Evolutionary conservation across 2,329 filamentous ascomycete species (phyloP), one percentile per base, ranked within the genome.

Genomic region (Fusarium drepaniforme): DNA sequence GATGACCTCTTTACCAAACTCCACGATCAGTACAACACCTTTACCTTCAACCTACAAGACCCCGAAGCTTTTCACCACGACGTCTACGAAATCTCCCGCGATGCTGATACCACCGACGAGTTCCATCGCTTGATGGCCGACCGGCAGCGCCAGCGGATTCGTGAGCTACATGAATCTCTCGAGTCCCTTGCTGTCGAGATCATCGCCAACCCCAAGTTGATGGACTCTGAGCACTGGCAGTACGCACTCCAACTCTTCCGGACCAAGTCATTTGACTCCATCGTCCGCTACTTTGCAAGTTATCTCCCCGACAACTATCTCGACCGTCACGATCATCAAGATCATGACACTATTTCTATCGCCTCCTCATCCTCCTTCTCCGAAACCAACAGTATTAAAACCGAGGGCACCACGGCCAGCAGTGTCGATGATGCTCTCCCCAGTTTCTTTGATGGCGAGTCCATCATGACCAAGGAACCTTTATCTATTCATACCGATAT

Each of bases 11-110:
- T 87, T 79, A 88, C 87, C 64, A 88, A 86, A 63, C 86, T 91
- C 15, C 88, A 91, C 77, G 87, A 90, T 74, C 86, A 88, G 79
- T 91, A 90, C 83, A 91, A 91, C 82, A 91, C 89, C 58, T 83
- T 90, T 64, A 82, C 87, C 61, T 87, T 87, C 62, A 83, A 86
- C 56, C 86, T 91, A 35, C 89, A 90, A 78, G 89, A 91, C 81
- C 87, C 88, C 74, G 87, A 90, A 72, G 89, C 89, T 63, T 91
- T 91, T 71, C 88, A 91, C 79, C 88, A 90, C 80, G 89, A 91
- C 78, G 89, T 91, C 73, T 89, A 82, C 83, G 89, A 91, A 81
- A 86, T 91, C 60, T 89, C 89, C 40, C 84, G 82, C 78, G 82
- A 85, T 64, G 89, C 89, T 64, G 81, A 83, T 66, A 85, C 86